These are phyloP conservation scores for Geotrichum siamense DNA, from an alignment of 1,139 yeast species.

Conservation along the genomic window DNA sequence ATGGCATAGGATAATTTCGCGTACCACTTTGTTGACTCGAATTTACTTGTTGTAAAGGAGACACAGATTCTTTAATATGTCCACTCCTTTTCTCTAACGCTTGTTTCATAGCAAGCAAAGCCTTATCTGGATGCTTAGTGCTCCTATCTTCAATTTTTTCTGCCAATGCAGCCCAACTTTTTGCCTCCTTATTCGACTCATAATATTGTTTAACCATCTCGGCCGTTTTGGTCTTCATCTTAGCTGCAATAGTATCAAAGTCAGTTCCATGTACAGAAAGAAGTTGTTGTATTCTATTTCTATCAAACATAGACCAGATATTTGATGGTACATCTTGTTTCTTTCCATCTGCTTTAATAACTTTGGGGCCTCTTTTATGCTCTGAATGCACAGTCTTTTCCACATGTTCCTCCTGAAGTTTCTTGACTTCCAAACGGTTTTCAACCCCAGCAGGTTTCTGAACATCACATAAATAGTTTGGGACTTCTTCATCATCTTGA, in stretches of 20 bases:
- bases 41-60: background rate
- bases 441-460: background rate
- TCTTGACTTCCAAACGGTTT: background rate
- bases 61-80: background rate
- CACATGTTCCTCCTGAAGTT: background rate
- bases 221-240: slow-evolving; percentile 67
- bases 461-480: too few species aligned
- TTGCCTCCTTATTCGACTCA: slow-evolving; percentile 58
- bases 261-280: slow-evolving; percentile 62
- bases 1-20: background rate
- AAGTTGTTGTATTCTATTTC: slow-evolving; percentile 60
- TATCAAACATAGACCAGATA: slow-evolving; percentile 77
- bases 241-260: slow-evolving; percentile 73
- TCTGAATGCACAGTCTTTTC: background rate
- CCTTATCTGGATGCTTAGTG: slow-evolving; percentile 16
- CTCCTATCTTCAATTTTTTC: slow-evolving; percentile 33
- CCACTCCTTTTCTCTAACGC: background rate
- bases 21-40: background rate
- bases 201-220: slow-evolving; percentile 85
- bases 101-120: slow-evolving; percentile 1
- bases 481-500: slow-evolving; percentile 6
- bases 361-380: background rate
- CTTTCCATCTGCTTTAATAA: background rate
- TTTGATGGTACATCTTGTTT: slow-evolving; percentile 1
- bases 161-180: slow-evolving; percentile 52